Conservation (phyloP, 176 grass and related monocot species). For the Oryza nivara region DNA sequence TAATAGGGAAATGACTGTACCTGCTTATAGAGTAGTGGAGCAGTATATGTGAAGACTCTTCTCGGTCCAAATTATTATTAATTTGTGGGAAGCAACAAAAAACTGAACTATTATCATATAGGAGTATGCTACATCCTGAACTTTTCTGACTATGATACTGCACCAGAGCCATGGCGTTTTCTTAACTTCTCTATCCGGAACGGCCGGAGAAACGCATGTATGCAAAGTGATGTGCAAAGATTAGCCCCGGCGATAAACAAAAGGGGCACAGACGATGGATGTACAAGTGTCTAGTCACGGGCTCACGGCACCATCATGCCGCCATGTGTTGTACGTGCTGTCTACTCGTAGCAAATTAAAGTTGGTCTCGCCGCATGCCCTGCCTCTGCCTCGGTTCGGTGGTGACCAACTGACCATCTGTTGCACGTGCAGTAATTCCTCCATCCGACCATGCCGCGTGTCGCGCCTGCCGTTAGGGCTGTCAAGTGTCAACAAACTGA, state of each 20-base stretch:
- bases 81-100: neutral
- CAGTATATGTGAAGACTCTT: neutral
- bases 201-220: neutral
- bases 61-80: neutral
- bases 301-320: neutral
- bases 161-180: neutral
- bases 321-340: neutral
- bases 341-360: neutral
- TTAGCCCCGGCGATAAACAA: neutral
- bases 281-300: constrained; percentile 18
- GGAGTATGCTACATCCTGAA: neutral
- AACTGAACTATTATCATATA: neutral
- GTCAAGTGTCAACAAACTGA: too few species aligned
- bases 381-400: too few species aligned
- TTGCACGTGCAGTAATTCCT: neutral
- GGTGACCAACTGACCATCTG: neutral
- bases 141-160: neutral
- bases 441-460: neutral
- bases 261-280: neutral
- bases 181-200: neutral
- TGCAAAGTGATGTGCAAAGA: neutral
- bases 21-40: neutral
- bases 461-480: neutral
- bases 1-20: neutral
- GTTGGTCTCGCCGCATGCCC: neutral